Evolutionary conservation across 345 rosid species (phyloP).

Genomic region (Gossypium thurberi): DNA sequence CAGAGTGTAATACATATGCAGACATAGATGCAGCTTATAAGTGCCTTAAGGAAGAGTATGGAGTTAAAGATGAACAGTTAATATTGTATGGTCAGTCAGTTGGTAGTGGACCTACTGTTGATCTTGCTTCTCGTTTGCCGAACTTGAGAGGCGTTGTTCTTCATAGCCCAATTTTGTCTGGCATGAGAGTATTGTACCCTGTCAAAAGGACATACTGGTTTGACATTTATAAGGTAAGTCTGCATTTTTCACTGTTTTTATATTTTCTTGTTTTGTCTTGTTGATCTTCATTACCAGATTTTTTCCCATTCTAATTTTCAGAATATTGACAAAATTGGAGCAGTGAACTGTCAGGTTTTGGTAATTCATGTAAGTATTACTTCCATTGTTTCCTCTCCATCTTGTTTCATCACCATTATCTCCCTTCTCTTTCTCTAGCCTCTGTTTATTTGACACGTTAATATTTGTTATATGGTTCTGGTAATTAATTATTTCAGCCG

Average conservation of each 20-base stretch:
- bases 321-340: conserved; percentile 87
- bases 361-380: conserved; percentile 73
- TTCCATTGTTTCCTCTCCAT: conserved; percentile 1
- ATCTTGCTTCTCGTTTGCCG: conserved; percentile 78
- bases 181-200: conserved; percentile 86
- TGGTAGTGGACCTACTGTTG: conserved; percentile 96
- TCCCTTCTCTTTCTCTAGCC: background rate
- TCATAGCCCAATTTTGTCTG: conserved; percentile 88
- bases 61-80: conserved; percentile 77
- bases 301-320: conserved; percentile 24
- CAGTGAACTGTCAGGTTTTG: conserved; percentile 69
- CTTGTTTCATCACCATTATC: background rate
- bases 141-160: conserved; percentile 76
- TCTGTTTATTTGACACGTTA: background rate
- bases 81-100: conserved; percentile 96
- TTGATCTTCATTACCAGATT: background rate
- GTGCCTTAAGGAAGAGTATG: conserved; percentile 83
- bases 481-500: no score
- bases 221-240: conserved; percentile 81
- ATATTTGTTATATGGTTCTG: no score
- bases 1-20: conserved; percentile 86
- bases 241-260: background rate
- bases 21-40: conserved; percentile 81
- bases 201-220: conserved; percentile 95
- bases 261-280: conserved; percentile 3